Base-by-base conservation (phyloP, 176 grass and related monocot genomes). In the bread wheat (Triticum aestivum) region DNA sequence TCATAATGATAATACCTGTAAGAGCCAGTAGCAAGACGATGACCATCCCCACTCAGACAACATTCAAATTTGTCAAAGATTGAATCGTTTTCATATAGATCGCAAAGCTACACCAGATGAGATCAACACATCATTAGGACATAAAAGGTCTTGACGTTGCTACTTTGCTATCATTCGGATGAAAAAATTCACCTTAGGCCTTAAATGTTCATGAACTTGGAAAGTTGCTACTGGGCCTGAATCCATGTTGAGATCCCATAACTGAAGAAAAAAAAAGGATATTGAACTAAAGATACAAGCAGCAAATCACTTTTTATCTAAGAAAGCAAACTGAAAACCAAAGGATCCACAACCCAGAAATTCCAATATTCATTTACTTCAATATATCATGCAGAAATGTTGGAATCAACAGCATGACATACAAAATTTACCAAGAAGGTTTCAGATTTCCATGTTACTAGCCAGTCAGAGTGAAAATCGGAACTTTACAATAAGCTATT, bases 181-280 rank as follows among this genome's bases (percentile, higher is more conserved):
- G 41, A 65, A 83, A 78, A 66, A 82, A n/a, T 71, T 92, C 82
- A 97, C 94, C 94, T 84, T 92, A 71, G 94, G 94, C 86, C 94
- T 93, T 79, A 97, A 92, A 90, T 92, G 91, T 88, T 97, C 94
- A 78, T 97, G 94, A 79, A 97, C 94, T 81, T 93, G 89, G 80
- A 97, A 97, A 65, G 89, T 97, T 82, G 94, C 79, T 52, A 97
- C 88, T 81, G 94, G 94, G 20, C 92, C 88, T 26, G 92, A 97
- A 94, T 97, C 92, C 94, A 97, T 97, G 81, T 92, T 94, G 88
- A 97, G 75, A 90, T 97, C 94, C 94, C 94, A 97, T 83, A 97
- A 84, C 94, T 97, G 89, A 61, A 82, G 72, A 78, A 82, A 82
- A 20, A 62, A 77, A 65, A 77, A 18, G 8, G 51, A 38, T 18